Conservation (phyloP, 2,329 filamentous ascomycete species). For the Didymellaceae sp. region DNA sequence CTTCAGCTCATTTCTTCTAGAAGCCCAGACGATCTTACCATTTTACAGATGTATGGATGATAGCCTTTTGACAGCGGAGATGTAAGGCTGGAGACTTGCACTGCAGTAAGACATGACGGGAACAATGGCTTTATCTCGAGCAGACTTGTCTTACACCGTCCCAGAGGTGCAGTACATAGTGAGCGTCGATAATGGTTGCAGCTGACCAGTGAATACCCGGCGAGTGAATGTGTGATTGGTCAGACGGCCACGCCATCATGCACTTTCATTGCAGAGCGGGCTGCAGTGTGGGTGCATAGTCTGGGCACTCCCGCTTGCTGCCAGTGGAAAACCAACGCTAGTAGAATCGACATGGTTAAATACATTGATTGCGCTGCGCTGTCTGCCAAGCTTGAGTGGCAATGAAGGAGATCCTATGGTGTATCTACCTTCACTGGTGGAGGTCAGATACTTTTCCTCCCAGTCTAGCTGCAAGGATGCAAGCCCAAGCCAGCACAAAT, state of each 20-base stretch:
- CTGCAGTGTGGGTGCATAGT: too few species aligned
- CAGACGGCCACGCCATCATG: not conserved
- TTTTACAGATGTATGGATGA: not conserved
- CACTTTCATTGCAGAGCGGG: conserved; percentile 2
- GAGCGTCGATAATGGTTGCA: not conserved
- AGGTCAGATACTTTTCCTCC: not conserved
- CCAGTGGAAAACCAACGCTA: not conserved
- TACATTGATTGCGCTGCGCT: not conserved
- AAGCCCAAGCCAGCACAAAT: conserved; percentile 1
- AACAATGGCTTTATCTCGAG: not conserved
- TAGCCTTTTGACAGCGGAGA: not conserved
- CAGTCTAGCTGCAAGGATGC: not conserved
- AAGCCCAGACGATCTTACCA: not conserved
- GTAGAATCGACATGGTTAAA: not conserved
- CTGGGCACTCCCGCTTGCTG: not conserved
- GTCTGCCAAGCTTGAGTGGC: not conserved
- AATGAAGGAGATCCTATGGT: conserved; percentile 1
- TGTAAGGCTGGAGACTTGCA: not conserved
- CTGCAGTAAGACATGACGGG: not conserved
- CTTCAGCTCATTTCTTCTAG: not conserved
- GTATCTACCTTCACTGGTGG: not conserved
- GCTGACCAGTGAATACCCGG: not conserved
- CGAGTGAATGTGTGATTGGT: not conserved
- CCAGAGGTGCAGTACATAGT: conserved; percentile 1
- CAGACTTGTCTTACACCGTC: not conserved